Base-by-base conservation (phyloP, 2,329 filamentous ascomycete genomes). In the Lecanicillium sp. region DNA sequence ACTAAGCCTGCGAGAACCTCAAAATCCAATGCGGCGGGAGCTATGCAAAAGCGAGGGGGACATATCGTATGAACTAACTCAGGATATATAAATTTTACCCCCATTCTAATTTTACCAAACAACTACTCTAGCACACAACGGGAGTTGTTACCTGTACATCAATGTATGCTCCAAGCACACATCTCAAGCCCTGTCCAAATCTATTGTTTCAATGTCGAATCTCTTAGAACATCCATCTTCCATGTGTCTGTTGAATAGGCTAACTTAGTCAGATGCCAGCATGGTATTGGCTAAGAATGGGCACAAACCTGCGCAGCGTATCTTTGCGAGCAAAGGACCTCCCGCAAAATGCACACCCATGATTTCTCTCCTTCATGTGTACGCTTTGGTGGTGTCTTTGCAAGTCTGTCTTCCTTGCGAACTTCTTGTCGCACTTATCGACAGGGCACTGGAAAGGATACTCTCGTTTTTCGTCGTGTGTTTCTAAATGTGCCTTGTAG, bases 401-500 rank as follows among this genome's bases (percentile, higher is more conserved):
- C 17, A 94, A 70, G 56, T 94, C 88, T 2, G 87, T 89, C 60
- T 83, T 88, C 50, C 88, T 75, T 14, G 86, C 84, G 58, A 94
- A 94, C 37, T 76, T 75, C 62, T 83, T 86, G 48, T 63, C 70
- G 60, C 88, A 95, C 37, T 71, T 73, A 3, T 69, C 58, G 20
- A 78, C 64, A 2, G 65, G 64, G 58, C 88, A 94, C 2, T 71
- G 68, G 51, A 86, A 83, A 0, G 80, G 78, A 51, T 84, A 85
- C 50, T 77, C 75, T 41, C 83, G 72, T 43, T 75, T 72, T 12
- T 85, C 78, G 53, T 92, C 79, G 54, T 95, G 88, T 1, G 80
- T 89, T 53, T 89, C 82, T 71, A 89, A 73, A 57, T 94, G 88
- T 20, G 86, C 83, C 53, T 85, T 88, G 63, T 81, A 86, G 61